phyloP scores from a whole-genome alignment of 2,329 filamentous ascomycete genomes.

The Nothophoma quercina region DNA sequence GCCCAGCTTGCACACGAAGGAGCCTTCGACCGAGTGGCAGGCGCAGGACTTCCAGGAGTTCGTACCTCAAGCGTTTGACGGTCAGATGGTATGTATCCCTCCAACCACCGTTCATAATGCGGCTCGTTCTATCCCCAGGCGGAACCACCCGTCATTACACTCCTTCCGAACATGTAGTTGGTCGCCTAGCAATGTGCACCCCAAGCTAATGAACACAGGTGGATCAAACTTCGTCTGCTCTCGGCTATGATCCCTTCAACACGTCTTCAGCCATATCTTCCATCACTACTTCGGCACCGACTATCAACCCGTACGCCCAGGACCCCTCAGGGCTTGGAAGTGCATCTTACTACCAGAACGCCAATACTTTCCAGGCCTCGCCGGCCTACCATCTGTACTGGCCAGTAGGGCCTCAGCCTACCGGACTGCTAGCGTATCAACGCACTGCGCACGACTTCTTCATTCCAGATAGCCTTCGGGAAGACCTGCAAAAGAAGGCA shows the following conservation, averaged over 20 bases:
- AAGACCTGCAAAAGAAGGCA: constrained; percentile 87
- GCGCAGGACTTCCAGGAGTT: constrained; percentile 60
- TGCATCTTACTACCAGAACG: constrained; percentile 70
- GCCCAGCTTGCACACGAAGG: constrained; percentile 55
- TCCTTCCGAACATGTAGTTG: not conserved
- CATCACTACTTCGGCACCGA: constrained; percentile 43
- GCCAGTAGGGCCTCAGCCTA: constrained; percentile 80
- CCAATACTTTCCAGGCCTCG: constrained; percentile 62
- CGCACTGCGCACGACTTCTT: constrained; percentile 90
- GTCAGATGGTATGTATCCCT: constrained; percentile 56
- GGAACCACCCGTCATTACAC: not conserved
- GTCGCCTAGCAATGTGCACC: not conserved
- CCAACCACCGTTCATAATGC: not conserved
- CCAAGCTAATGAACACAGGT: constrained; percentile 31
- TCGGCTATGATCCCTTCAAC: constrained; percentile 57
- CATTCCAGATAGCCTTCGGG: constrained; percentile 82
- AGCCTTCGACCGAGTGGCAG: constrained; percentile 57
- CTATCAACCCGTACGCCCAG: constrained; percentile 75
- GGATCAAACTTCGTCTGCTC: constrained; percentile 41
- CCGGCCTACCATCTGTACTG: constrained; percentile 86
- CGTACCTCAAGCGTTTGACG: constrained; percentile 64
- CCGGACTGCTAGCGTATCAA: constrained; percentile 85
- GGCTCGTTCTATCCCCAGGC: not conserved
- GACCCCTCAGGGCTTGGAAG: constrained; percentile 69
- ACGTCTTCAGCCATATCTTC: constrained; percentile 44